These are phyloP conservation scores for Cryptomeria japonica DNA, from an alignment of 75 land plant species.

Conservation along the genomic window DNA sequence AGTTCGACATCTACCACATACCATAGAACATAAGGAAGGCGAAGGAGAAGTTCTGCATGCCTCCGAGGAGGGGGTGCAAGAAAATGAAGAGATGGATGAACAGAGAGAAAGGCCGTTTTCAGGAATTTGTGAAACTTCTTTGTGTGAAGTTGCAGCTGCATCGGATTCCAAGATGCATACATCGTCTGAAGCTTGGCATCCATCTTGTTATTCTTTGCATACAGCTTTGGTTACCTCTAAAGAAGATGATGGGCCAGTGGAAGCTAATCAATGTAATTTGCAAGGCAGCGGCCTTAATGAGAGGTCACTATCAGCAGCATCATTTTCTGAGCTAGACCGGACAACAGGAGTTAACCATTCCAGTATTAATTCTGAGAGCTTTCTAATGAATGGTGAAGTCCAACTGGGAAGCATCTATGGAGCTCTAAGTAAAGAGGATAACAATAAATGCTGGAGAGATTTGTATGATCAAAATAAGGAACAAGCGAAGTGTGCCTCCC, in stretches of 20 bases:
- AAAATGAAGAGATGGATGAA: conserved; percentile 1
- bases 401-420: not conserved
- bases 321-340: conserved; percentile 7
- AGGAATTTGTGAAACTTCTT: not conserved
- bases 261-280: not conserved
- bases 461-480: conserved; percentile 3
- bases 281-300: conserved; percentile 1
- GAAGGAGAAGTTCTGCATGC: not conserved
- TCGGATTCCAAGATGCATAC: conserved; percentile 4
- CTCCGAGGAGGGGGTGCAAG: not conserved
- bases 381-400: not conserved
- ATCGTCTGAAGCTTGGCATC: not conserved
- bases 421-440: not conserved
- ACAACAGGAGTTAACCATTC: not conserved
- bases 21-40: conserved; percentile 3
- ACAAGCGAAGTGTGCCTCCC: not conserved
- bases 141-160: not conserved
- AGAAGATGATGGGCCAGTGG: not conserved
- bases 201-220: not conserved
- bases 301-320: not conserved
- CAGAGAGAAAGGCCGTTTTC: not conserved
- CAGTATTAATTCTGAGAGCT: not conserved
- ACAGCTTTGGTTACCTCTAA: not conserved
- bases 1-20: not conserved
- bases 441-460: not conserved